phyloP scores from a whole-genome alignment of 2,329 filamentous ascomycete genomes.

The Westerdykella aurantiaca region DNA sequence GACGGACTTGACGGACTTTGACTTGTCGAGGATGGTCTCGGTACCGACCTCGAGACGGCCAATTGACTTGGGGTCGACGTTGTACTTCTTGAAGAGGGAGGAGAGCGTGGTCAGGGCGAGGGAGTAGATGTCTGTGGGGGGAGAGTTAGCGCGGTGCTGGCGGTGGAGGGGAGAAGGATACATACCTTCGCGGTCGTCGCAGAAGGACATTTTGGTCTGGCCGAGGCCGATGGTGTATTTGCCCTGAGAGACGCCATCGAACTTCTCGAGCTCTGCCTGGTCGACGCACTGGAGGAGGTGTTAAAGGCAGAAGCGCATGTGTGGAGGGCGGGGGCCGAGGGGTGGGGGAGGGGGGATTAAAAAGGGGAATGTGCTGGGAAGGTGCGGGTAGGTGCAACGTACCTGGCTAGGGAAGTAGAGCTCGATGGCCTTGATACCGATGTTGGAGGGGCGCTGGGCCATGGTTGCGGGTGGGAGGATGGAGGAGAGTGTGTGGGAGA shows the following conservation, averaged over 20 bases:
- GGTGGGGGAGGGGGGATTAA: constrained; percentile 3
- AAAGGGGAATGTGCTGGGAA: neutral
- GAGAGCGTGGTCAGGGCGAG: constrained; percentile 48
- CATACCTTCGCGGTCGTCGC: constrained; percentile 49
- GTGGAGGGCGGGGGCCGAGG: constrained; percentile 10
- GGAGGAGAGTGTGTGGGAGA: constrained; percentile 6
- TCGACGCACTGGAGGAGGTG: constrained; percentile 44
- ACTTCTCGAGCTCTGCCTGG: constrained; percentile 50
- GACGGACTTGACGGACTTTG: constrained; percentile 51
- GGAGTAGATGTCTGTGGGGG: constrained; percentile 47
- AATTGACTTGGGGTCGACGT: constrained; percentile 47
- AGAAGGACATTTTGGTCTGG: constrained; percentile 53
- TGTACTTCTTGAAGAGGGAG: constrained; percentile 49
- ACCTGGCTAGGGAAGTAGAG: constrained; percentile 51
- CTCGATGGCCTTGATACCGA: constrained; percentile 52
- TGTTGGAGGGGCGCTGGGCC: constrained; percentile 45
- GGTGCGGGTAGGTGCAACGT: constrained; percentile 15
- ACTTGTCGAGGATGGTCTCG: constrained; percentile 52
- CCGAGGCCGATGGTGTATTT: constrained; percentile 53
- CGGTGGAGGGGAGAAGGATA: neutral
- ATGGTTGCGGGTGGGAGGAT: constrained; percentile 26
- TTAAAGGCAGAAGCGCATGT: constrained; percentile 6
- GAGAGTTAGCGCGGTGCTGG: constrained; percentile 11
- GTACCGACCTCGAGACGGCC: constrained; percentile 51
- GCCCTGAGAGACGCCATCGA: constrained; percentile 48